Evolutionary conservation across 768 basidiomycete species (phyloP), one percentile per base, ranked within the genome.

Genomic region (Podaxis rugospora): DNA sequence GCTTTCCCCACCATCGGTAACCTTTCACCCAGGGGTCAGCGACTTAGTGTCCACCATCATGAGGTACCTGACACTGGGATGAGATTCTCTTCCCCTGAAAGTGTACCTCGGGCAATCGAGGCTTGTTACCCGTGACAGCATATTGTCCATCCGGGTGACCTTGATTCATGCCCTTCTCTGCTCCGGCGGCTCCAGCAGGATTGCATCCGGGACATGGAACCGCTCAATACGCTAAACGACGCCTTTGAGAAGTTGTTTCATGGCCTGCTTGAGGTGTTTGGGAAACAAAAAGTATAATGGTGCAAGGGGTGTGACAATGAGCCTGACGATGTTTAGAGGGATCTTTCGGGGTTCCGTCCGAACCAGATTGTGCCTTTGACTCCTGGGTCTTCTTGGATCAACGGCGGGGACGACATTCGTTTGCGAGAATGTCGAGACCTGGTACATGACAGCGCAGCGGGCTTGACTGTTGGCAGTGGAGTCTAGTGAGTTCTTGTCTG

Each of bases 1-100:
- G 61, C 28, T 51, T 49, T 25, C 63, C 63, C 47, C 56, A 59
- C 63, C 63, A 64, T 10, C 56, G 49, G 18, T 64, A 61, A 9
- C 57, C 53, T n/a, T 44, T 18, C 2, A 54, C 55, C 7, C 46
- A 23, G 4, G 28, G 35, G 14, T 50, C 53, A 13, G 63, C 56
- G 32, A 67, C 47, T 16, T 60, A n/a, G n/a, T 37, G 18, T 14
- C 51, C 57, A 49, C 47, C 23, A 39, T 49, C 44, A 35, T 49
- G 50, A 9, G 21, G n/a, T 10, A 61, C 59, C n/a, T 61, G 59
- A 9, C 21, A 7, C 53, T 37, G 28, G 1, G 52, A 55, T 5
- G 27, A 21, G 36, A 61, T 55, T 11, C 32, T 16, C 32, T 5
- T 36, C 2, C 52, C 52, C 11, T 35, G 52, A 27, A 61, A 61